These are phyloP conservation scores for Pulveroboletus sp. DNA, from an alignment of 768 basidiomycete genomes.

Conservation along the genomic window DNA sequence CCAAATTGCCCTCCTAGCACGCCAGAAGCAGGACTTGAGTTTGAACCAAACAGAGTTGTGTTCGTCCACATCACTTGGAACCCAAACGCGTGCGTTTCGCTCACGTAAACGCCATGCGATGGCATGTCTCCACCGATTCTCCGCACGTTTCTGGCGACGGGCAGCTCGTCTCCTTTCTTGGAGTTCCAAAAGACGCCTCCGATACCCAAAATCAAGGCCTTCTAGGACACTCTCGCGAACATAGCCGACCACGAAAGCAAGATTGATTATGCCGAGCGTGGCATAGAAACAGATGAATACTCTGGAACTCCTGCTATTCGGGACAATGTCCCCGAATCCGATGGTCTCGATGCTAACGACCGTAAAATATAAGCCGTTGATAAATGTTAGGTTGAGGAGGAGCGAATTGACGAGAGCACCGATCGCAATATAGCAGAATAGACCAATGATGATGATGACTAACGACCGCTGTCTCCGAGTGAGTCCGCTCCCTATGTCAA, in stretches of 20 bases:
- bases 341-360: constrained; percentile 72
- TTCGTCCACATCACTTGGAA: constrained; percentile 34
- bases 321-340: constrained; percentile 75
- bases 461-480: constrained; percentile 78
- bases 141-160: constrained; percentile 43
- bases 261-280: constrained; percentile 57
- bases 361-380: constrained; percentile 77
- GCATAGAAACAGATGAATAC: constrained; percentile 60
- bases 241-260: constrained; percentile 62
- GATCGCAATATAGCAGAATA: constrained; percentile 71
- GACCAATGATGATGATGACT: constrained; percentile 73
- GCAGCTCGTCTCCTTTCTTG: constrained; percentile 44
- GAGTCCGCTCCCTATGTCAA: constrained; percentile 63
- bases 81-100: constrained; percentile 50
- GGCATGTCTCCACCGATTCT: constrained; percentile 56
- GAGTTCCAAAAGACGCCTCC: constrained; percentile 48
- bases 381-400: constrained; percentile 53
- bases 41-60: constrained; percentile 8
- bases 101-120: constrained; percentile 62
- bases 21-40: constrained; percentile 8
- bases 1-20: constrained; percentile 6
- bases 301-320: constrained; percentile 48
- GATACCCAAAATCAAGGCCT: constrained; percentile 63
- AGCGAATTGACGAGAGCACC: constrained; percentile 62
- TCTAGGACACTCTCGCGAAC: constrained; percentile 74